Evolutionary conservation across 495 filamentous ascomycete species (phyloP).

Genomic region (Tuber aestivum): DNA sequence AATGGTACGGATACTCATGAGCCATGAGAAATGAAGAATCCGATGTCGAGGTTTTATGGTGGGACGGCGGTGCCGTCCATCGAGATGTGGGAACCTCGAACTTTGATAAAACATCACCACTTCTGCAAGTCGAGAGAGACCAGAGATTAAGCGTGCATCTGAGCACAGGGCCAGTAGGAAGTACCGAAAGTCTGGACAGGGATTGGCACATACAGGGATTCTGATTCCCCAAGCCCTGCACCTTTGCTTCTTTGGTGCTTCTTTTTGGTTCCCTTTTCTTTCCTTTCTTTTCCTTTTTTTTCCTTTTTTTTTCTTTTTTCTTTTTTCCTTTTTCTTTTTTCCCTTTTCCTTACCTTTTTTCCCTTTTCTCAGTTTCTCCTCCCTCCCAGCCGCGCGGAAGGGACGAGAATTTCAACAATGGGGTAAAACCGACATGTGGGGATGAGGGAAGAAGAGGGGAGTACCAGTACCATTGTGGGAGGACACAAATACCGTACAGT

Average conservation of each 20-base stretch:
- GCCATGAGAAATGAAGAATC: neutral
- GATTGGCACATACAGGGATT: neutral
- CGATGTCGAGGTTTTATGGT: neutral
- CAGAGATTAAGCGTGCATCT: neutral
- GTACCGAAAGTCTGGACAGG: neutral
- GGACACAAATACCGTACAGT: neutral
- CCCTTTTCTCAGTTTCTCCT: neutral
- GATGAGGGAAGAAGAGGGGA: neutral
- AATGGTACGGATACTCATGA: too few species aligned
- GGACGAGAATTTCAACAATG: neutral
- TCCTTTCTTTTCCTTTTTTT: neutral
- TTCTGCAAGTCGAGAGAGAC: neutral
- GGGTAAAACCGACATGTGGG: neutral
- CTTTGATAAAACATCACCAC: neutral
- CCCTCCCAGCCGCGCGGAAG: neutral
- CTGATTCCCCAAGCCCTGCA: neutral
- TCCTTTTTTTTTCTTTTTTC: too few species aligned
- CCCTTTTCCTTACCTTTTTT: neutral
- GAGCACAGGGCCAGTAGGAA: neutral
- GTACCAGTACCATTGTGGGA: neutral
- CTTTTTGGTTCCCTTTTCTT: neutral
- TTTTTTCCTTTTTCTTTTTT: neutral
- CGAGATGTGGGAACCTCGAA: neutral
- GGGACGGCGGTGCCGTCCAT: neutral
- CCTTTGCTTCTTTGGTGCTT: conserved; percentile 4